Percentiles rank a stretch among this genome's conserved stretches.
Conservation (phyloP, 1,139 yeast genomes). For the Kodamaea suecica region DNA sequence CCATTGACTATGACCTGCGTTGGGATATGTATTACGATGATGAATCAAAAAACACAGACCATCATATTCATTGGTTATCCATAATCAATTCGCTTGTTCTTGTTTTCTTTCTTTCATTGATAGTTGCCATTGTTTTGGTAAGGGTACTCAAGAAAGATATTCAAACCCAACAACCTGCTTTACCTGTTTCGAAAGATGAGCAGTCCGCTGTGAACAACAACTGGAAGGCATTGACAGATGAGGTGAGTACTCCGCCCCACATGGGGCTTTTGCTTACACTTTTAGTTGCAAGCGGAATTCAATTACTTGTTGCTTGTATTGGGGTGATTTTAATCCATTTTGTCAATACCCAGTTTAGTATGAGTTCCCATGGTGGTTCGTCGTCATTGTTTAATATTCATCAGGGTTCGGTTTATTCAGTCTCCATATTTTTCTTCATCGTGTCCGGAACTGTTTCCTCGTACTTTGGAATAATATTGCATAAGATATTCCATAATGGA, state of each 20-base stretch:
- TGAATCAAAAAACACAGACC: slow-evolving; percentile 42
- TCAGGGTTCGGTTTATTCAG: slow-evolving; percentile 63
- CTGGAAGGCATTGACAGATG: slow-evolving; percentile 57
- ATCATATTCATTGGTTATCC: slow-evolving; percentile 68
- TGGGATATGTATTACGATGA: slow-evolving; percentile 72
- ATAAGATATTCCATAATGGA: slow-evolving; percentile 48
- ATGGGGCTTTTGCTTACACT: slow-evolving; percentile 49
- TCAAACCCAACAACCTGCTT: slow-evolving; percentile 13
- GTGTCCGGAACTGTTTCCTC: slow-evolving; percentile 75
- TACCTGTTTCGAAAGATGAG: slow-evolving; percentile 12
- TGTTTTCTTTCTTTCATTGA: slow-evolving; percentile 53
- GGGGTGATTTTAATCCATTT: slow-evolving; percentile 64
- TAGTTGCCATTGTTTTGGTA: slow-evolving; percentile 61
- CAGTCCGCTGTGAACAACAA: slow-evolving; percentile 9
- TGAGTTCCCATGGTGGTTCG: slow-evolving; percentile 21
- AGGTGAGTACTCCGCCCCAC: slow-evolving; percentile 53
- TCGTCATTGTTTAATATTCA: slow-evolving; percentile 46
- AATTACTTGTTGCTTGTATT: slow-evolving; percentile 58
- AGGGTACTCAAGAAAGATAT: slow-evolving; percentile 47
- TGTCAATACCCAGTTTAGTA: slow-evolving; percentile 34
- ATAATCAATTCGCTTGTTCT: slow-evolving; percentile 63
- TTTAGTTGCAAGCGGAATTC: slow-evolving; percentile 72
- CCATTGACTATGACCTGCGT: slow-evolving; percentile 63
- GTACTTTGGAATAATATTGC: slow-evolving; percentile 61
- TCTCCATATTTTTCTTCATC: slow-evolving; percentile 59